Conservation (phyloP, 1,139 yeast genomes). For the Candida frijolesensis region DNA sequence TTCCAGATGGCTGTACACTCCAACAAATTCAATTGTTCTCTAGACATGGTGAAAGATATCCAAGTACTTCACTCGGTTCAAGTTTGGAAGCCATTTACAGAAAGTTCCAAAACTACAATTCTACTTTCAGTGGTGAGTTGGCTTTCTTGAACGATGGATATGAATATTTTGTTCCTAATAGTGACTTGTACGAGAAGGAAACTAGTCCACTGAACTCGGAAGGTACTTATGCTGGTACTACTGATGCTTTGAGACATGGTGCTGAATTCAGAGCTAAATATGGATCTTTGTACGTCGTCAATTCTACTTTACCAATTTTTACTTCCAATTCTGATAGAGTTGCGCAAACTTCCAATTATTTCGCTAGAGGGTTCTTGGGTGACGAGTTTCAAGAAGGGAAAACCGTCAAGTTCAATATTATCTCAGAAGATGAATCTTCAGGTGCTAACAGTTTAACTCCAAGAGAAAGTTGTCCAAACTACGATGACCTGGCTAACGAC, state of each 20-base stretch:
- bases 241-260: constrained; percentile 38
- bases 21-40: constrained; percentile 66
- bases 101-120: constrained; percentile 25
- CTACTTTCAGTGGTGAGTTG: constrained; percentile 33
- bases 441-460: constrained; percentile 44
- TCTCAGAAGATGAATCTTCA: constrained; percentile 27
- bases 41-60: constrained; percentile 80
- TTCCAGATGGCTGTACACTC: constrained; percentile 55
- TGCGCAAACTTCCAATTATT: constrained; percentile 32
- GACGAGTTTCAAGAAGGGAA: constrained; percentile 23
- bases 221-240: constrained; percentile 32
- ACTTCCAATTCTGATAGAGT: constrained; percentile 35
- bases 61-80: constrained; percentile 36
- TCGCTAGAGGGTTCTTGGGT: constrained; percentile 38
- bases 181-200: constrained; percentile 31
- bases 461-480: constrained; percentile 23
- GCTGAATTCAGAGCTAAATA: constrained; percentile 36
- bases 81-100: constrained; percentile 20
- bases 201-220: constrained; percentile 30
- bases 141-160: constrained; percentile 33
- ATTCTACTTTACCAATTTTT: constrained; percentile 32
- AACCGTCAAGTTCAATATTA: constrained; percentile 24
- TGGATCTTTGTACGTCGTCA: constrained; percentile 26
- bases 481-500: constrained; percentile 21
- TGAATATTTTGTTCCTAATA: constrained; percentile 32